Evolutionary conservation across 2,329 filamentous ascomycete species (phyloP).

Genomic region (Didymella arachidicola): DNA sequence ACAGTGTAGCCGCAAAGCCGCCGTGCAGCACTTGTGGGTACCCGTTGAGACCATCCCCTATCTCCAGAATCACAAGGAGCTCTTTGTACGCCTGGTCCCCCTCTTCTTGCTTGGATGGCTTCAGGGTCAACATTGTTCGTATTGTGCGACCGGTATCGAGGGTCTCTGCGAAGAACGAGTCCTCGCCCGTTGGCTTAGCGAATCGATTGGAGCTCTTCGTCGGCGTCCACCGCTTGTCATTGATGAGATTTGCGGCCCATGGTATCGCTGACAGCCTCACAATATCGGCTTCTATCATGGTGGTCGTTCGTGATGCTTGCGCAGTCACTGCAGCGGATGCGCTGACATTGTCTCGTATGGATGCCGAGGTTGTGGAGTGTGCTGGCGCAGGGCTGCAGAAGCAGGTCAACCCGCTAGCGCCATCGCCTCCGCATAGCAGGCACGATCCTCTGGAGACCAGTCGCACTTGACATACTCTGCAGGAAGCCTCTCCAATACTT

Average conservation of each 20-base stretch:
- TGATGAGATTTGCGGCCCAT: constrained; percentile 59
- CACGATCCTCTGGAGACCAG: neutral
- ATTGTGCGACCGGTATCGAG: constrained; percentile 62
- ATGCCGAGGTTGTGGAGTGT: constrained; percentile 13
- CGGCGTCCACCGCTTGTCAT: constrained; percentile 52
- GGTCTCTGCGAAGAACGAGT: constrained; percentile 62
- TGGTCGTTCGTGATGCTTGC: constrained; percentile 8
- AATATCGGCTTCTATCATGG: constrained; percentile 35
- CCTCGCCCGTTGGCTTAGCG: constrained; percentile 52
- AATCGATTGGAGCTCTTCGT: constrained; percentile 46
- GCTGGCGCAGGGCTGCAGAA: neutral
- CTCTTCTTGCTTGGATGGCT: constrained; percentile 28
- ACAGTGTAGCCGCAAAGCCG: constrained; percentile 64
- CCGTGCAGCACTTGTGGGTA: constrained; percentile 63
- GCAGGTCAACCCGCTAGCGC: constrained; percentile 1
- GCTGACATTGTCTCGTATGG: neutral
- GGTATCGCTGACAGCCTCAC: constrained; percentile 50
- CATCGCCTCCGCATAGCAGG: neutral
- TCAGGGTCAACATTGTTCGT: constrained; percentile 37
- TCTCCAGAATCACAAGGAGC: constrained; percentile 51
- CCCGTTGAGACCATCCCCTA: constrained; percentile 64
- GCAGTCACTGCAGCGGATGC: neutral
- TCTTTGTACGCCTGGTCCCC: constrained; percentile 41
- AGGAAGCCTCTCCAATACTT: neutral
- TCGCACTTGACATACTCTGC: neutral